Base-by-base conservation (phyloP, 148 eudicot genomes). In the Spergularia marina region DNA sequence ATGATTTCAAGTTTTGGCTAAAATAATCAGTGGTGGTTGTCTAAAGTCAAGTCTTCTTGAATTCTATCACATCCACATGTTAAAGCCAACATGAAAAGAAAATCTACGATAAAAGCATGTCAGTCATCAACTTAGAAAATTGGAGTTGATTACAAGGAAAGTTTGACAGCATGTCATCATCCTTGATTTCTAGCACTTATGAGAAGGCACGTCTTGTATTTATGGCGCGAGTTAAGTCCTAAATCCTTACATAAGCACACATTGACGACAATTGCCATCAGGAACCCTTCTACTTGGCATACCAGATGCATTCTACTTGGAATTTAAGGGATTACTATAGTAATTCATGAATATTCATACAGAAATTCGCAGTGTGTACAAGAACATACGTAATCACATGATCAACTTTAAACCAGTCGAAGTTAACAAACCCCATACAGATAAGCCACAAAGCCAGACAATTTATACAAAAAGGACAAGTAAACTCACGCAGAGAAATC, bases 401-500 rank as follows among this genome's bases (percentile, higher is more conserved):
- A 12, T 59, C 34, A 23, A 10, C 12, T 0, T 10, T 1, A 13
- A 23, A 12, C 64, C 64, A 23, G 21, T 3, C 20, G 13, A 7
- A 21, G 23, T 17, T 51, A 34, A 52, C 60, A 52, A 10, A 57
- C 6, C n/a, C 11, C 67, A 70, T 44, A 70, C 55, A 71, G 14
- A 73, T 58, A 60, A 76, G 56, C 20, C 16, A 44, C 12, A 68
- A 20, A 61, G 18, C 71, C 59, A 64, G 44, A 56, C 58, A 68
- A 70, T 11, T 58, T n/a, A 53, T 11, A 55, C 36, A 64, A 52
- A 6, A 30, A 2, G 36, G 61, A 23, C 12, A 59, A 21, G n/a
- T 40, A 23, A 52, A 75, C 90, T 76, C 88, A 92, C 97, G 97
- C 95, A n/a, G 95, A 73, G 70, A 92, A 92, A 75, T 92, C 97